phyloP scores from a whole-genome alignment of 495 filamentous ascomycete genomes.

The Ascobolus immersus region DNA sequence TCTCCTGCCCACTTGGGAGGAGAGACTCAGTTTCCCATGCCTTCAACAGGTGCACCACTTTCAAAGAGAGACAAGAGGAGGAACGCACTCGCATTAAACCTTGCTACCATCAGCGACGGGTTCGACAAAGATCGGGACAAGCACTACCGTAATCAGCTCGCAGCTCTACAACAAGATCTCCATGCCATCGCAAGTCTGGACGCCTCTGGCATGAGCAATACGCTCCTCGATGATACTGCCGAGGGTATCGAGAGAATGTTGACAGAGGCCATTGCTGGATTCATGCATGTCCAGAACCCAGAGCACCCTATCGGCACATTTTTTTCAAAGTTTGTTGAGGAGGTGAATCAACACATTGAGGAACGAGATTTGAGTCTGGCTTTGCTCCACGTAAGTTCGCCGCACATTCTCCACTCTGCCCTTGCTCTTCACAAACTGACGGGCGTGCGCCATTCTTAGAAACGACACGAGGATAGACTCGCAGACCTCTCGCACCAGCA shows the following conservation, averaged over 20 bases:
- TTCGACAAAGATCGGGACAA: constrained; percentile 51
- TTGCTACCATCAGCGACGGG: constrained; percentile 42
- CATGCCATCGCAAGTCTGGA: constrained; percentile 61
- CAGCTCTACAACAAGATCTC: constrained; percentile 71
- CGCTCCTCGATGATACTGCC: constrained; percentile 43
- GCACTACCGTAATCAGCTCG: constrained; percentile 69
- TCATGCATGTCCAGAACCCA: constrained; percentile 28
- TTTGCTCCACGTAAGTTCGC: constrained; percentile 39
- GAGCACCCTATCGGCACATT: no score
- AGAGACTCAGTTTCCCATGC: no score
- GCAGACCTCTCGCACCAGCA: constrained; percentile 26
- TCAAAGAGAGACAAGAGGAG: constrained; percentile 84
- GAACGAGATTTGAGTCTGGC: constrained; percentile 55
- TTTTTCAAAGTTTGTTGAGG: constrained; percentile 55
- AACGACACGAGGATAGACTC: constrained; percentile 28
- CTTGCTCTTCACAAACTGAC: constrained; percentile 2
- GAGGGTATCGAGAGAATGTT: constrained; percentile 38
- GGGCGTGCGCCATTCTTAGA: constrained; percentile 15
- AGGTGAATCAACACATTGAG: constrained; percentile 65
- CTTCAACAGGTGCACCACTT: constrained; percentile 19
- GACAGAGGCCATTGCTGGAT: constrained; percentile 17
- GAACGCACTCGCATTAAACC: constrained; percentile 46
- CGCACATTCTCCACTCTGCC: no score
- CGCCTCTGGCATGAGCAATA: constrained; percentile 37
- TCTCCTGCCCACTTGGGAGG: no score